phyloP scores from a whole-genome alignment of 192 early-diverging fungal genomes.

The Podila clonocystis region DNA sequence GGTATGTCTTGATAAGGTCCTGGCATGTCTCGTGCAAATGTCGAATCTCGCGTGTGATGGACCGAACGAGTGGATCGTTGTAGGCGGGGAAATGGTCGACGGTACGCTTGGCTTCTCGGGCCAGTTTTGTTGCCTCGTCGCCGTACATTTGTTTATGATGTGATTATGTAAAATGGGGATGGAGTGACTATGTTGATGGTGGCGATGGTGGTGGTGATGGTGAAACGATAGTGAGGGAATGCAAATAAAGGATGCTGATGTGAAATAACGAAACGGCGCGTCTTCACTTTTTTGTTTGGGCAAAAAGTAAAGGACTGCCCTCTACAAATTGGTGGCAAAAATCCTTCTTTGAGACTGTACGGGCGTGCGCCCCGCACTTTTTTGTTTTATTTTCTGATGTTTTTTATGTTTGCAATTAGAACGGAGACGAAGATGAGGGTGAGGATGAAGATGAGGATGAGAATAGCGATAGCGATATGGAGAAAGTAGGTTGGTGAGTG shows the following conservation, averaged over 20 bases:
- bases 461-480: too few relatives aligned
- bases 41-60: constrained; percentile 83
- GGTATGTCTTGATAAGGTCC: constrained; percentile 51
- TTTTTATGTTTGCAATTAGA: too few relatives aligned
- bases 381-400: background rate
- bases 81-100: constrained; percentile 78
- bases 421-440: too few relatives aligned
- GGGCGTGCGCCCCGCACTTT: background rate
- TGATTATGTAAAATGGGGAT: background rate
- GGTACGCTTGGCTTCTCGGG: constrained; percentile 83
- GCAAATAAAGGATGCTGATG: too few relatives aligned
- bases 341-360: too few relatives aligned
- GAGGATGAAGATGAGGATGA: too few relatives aligned
- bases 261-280: too few relatives aligned
- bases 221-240: background rate
- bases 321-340: constrained; percentile 15
- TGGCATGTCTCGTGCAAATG: constrained; percentile 64
- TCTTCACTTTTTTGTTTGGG: background rate
- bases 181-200: background rate
- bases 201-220: background rate
- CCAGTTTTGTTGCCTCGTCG: constrained; percentile 82
- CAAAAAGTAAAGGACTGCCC: constrained; percentile 6
- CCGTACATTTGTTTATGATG: constrained; percentile 66
- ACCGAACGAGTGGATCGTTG: constrained; percentile 82
- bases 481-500: background rate